Percentiles rank a stretch among this genome's conserved stretches.
These are phyloP conservation scores for Chlamydomonas eustigma DNA, from an alignment of 139 green algal species.

Conservation along the genomic window DNA sequence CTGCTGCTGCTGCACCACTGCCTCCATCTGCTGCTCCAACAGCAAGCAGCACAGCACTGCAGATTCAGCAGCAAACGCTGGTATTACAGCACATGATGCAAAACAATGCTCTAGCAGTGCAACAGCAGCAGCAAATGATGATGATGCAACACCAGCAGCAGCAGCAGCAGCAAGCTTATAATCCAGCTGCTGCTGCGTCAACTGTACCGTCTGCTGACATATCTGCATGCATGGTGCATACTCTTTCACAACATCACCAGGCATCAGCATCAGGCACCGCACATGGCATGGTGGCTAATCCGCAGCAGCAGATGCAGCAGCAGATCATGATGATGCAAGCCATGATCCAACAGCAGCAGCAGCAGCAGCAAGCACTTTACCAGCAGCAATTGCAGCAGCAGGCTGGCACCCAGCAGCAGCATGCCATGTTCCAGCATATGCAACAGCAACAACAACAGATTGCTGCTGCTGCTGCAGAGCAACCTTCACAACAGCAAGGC, in stretches of 20 bases:
- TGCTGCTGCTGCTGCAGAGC: too few species aligned
- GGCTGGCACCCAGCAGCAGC: background rate
- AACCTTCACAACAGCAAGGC: too few species aligned
- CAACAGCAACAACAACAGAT: background rate
- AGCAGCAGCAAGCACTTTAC: background rate
- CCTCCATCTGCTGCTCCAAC: too few species aligned
- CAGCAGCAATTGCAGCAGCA: background rate
- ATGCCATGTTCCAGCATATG: background rate
- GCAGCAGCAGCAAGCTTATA: background rate
- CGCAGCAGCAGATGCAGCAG: background rate
- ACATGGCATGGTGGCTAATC: background rate
- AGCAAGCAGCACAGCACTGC: too few species aligned
- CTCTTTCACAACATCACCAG: background rate
- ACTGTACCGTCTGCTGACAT: background rate
- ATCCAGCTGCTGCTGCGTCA: background rate
- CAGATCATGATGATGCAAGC: slow-evolving; percentile 1
- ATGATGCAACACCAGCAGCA: background rate
- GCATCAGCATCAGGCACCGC: background rate
- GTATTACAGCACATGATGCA: too few species aligned
- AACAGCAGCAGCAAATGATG: too few species aligned
- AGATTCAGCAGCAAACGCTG: too few species aligned
- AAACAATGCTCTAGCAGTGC: too few species aligned
- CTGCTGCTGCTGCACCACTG: too few species aligned
- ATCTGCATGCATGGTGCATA: background rate
- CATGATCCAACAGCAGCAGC: background rate